phyloP scores from a whole-genome alignment of 2,329 filamentous ascomycete genomes.

The Botrytis porri region DNA sequence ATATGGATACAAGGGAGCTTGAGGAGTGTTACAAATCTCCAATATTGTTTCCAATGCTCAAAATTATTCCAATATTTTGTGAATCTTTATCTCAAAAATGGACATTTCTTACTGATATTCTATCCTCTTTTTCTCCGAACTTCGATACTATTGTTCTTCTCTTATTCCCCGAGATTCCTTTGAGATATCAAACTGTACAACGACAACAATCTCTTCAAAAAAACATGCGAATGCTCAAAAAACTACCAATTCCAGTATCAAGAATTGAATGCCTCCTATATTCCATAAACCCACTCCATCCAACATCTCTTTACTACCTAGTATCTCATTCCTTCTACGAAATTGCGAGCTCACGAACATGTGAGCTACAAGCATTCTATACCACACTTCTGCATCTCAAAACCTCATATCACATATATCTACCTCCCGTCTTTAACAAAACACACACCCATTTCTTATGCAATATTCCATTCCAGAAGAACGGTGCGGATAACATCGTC shows the following conservation, averaged over 20 bases:
- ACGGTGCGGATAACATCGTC: neutral
- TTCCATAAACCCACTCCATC: neutral
- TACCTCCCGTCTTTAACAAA: neutral
- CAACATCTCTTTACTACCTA: neutral
- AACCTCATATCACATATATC: neutral
- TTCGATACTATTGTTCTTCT: neutral
- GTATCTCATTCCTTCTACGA: neutral
- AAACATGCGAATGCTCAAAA: neutral
- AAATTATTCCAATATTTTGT: neutral
- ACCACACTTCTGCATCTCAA: neutral
- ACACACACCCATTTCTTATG: neutral
- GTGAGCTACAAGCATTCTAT: neutral
- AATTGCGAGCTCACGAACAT: neutral
- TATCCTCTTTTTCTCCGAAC: neutral
- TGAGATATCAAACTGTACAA: neutral
- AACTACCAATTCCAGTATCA: neutral
- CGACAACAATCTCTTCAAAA: neutral
- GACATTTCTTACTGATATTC: neutral
- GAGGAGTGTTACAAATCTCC: neutral
- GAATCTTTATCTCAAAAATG: neutral
- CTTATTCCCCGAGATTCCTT: no score
- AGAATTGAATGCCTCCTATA: neutral
- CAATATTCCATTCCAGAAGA: neutral
- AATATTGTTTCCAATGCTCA: neutral
- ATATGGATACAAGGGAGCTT: conserved; percentile 69